These are phyloP conservation scores for Metschnikowia sp. DNA, from an alignment of 805 yeast genomes.

Conservation along the genomic window DNA sequence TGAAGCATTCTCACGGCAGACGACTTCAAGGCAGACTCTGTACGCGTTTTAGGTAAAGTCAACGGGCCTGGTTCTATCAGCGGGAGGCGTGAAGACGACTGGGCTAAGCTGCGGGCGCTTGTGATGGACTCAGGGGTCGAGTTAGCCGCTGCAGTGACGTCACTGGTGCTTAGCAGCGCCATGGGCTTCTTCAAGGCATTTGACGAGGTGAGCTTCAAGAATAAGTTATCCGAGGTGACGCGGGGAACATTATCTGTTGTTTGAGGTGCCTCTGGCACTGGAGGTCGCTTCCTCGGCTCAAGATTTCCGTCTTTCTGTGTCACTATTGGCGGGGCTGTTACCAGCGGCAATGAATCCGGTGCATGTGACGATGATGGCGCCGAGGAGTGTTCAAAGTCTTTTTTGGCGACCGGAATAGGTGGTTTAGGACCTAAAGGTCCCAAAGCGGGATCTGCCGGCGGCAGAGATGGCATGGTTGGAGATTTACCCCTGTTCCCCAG, in stretches of 20 bases:
- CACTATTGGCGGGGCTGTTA: slow-evolving; percentile 1
- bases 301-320: background rate
- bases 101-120: background rate
- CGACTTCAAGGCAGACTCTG: slow-evolving; percentile 2
- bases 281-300: background rate
- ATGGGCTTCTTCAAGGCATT: slow-evolving; percentile 19
- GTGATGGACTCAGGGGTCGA: slow-evolving; percentile 29
- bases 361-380: background rate
- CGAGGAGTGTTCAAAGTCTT: background rate
- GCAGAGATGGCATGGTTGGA: no score
- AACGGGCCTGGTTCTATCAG: background rate
- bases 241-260: slow-evolving; percentile 15
- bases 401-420: no score
- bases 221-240: slow-evolving; percentile 36
- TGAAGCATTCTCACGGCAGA: slow-evolving; percentile 22
- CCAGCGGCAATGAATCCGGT: background rate
- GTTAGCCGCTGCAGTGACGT: slow-evolving; percentile 28
- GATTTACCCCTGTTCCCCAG: no score
- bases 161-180: slow-evolving; percentile 22
- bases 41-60: background rate
- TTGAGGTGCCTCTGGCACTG: background rate
- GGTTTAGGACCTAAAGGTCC: no score
- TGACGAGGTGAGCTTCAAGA: slow-evolving; percentile 29
- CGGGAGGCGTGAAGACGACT: background rate
- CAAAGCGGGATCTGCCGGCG: no score